A percentile compares a stretch with the other conserved stretches of the same genome.
Evolutionary conservation across 2,329 filamentous ascomycete species (phyloP).

Genomic region (Rhinocladiella mackenziei): DNA sequence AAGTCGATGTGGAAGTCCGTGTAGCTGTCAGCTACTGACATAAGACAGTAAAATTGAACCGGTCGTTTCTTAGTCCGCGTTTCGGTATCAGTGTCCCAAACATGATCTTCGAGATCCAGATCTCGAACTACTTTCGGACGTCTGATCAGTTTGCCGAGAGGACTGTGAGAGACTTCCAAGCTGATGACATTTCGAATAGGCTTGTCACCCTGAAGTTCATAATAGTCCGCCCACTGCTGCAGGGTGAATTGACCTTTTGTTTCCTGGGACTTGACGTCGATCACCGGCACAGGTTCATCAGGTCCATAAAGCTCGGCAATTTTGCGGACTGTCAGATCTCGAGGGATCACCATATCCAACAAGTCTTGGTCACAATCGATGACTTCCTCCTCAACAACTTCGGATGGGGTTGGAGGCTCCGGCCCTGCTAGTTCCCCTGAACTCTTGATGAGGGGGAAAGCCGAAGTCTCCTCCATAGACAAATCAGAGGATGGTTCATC

Average conservation of each 20-base stretch:
- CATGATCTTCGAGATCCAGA: conserved; percentile 51
- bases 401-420: background rate
- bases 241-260: conserved; percentile 63
- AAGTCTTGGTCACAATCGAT: conserved; percentile 61
- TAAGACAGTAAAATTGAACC: conserved; percentile 65
- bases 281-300: conserved; percentile 58
- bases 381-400: conserved; percentile 37
- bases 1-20: conserved; percentile 71
- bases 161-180: conserved; percentile 62
- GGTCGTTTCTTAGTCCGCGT: conserved; percentile 57
- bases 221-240: conserved; percentile 63
- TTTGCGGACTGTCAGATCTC: conserved; percentile 58
- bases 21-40: conserved; percentile 68
- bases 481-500: background rate
- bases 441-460: conserved; percentile 10
- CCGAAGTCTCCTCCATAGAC: background rate
- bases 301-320: conserved; percentile 62
- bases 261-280: conserved; percentile 66
- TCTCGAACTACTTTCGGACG: conserved; percentile 63
- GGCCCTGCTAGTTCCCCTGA: background rate
- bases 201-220: conserved; percentile 59
- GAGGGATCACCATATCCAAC: conserved; percentile 65
- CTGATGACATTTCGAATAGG: conserved; percentile 66
- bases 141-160: conserved; percentile 58
- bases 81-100: conserved; percentile 47